Evolutionary conservation across 2,329 filamentous ascomycete species (phyloP), one percentile per base, ranked within the genome.

Genomic region (Neoascochyta sp.): DNA sequence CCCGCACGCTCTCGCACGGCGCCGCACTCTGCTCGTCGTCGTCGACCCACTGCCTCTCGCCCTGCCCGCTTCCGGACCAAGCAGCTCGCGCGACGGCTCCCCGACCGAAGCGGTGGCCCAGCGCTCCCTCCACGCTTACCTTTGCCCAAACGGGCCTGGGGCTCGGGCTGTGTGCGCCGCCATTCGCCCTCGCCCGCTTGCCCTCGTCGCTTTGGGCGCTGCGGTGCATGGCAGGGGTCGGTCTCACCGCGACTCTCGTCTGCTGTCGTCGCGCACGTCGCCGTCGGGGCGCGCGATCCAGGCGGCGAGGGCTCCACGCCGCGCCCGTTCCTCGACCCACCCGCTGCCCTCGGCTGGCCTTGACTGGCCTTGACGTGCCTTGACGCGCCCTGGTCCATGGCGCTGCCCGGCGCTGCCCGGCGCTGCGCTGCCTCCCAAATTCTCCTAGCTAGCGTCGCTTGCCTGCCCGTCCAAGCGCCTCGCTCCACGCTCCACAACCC

Each of bases 241-340:
- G 48, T 32, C 49, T 57, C 60, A 62, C 57, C 60, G 57, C 58
- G 50, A 51, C 47, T 50, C 50, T 41, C 39, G 35, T 36, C 34
- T 29, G 41, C 43, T 41, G 48, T 54, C 50, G 53, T 46, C 57
- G 53, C 47, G n/a, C n/a, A 45, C 41, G 38, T 38, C 40, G 47
- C 44, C 44, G 46, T 52, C 59, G 60, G 60, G 36, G 60, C 57
- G 57, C 57, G 60, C 60, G 57, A 63, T 57, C 43, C 39, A 52
- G 54, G 57, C 54, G 54, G 58, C 54, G 48, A 46, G 39, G 44
- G n/a, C n/a, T n/a, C n/a, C n/a, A n/a, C n/a, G n/a, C n/a, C n/a
- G n/a, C n/a, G n/a, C n/a, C n/a, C n/a, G n/a, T n/a, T n/a, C n/a
- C n/a, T n/a, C n/a, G n/a, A n/a, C n/a, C n/a, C n/a, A n/a, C n/a